Conservation (phyloP, 805 yeast genomes). For the Blastobotrys terrestris region DNA sequence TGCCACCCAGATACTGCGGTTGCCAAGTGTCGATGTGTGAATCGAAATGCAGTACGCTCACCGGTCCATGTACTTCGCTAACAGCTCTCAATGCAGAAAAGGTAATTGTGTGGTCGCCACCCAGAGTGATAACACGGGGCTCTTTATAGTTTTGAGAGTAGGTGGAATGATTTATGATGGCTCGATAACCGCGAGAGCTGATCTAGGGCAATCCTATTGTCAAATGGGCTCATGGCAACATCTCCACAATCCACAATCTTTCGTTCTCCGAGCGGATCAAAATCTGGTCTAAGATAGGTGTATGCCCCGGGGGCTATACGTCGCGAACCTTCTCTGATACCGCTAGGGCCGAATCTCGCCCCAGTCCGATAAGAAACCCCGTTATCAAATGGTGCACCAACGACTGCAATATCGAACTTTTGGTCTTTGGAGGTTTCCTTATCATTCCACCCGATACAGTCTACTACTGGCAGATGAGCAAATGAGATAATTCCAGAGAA, state of each 20-base stretch:
- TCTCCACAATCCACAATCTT: constrained; percentile 57
- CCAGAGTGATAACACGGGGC: constrained; percentile 60
- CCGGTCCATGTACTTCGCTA: constrained; percentile 50
- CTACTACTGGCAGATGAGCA: constrained; percentile 60
- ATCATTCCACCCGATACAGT: constrained; percentile 45
- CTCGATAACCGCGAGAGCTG: constrained; percentile 49
- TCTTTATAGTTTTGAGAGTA: background rate
- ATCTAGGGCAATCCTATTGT: constrained; percentile 51
- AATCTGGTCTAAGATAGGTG: constrained; percentile 46
- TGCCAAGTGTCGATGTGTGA: constrained; percentile 69
- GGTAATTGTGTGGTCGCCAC: constrained; percentile 76
- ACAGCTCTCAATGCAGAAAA: constrained; percentile 63
- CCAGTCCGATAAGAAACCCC: constrained; percentile 74
- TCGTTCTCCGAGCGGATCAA: constrained; percentile 57
- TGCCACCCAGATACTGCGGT: constrained; percentile 59
- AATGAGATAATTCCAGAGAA: constrained; percentile 36
- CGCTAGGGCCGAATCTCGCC: constrained; percentile 69
- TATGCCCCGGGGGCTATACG: constrained; percentile 23
- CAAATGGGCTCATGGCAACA: constrained; percentile 60
- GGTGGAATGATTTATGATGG: constrained; percentile 29
- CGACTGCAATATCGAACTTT: constrained; percentile 59
- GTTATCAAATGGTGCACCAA: constrained; percentile 81
- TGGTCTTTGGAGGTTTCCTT: constrained; percentile 6
- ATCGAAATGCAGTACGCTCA: constrained; percentile 67
- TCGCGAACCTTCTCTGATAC: constrained; percentile 36